phyloP scores from a whole-genome alignment of 371 early-diverging fungal species.

The Circinella minor region DNA sequence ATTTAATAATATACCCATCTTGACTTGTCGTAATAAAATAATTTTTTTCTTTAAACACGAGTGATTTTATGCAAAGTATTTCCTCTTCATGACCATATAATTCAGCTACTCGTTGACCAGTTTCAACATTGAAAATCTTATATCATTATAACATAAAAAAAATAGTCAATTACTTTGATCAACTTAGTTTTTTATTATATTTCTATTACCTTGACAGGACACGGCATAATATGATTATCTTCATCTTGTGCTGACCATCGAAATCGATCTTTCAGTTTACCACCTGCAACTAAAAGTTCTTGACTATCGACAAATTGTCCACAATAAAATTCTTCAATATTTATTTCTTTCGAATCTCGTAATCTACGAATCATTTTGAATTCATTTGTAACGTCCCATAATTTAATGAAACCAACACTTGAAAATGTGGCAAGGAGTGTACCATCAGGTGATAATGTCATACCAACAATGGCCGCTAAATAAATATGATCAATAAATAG shows the following conservation, averaged over 20 bases:
- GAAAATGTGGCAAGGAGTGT: constrained; percentile 84
- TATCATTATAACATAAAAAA: neutral
- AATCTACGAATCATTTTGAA: constrained; percentile 71
- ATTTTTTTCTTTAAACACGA: constrained; percentile 75
- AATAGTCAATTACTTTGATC: neutral
- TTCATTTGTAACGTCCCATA: constrained; percentile 81
- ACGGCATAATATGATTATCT: constrained; percentile 90
- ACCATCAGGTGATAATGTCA: constrained; percentile 83
- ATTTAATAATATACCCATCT: constrained; percentile 90
- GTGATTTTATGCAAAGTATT: constrained; percentile 78
- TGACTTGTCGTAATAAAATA: constrained; percentile 89
- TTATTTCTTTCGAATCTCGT: constrained; percentile 73
- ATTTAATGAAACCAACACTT: constrained; percentile 73
- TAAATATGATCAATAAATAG: too few species aligned
- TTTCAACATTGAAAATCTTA: constrained; percentile 76
- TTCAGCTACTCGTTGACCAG: constrained; percentile 69
- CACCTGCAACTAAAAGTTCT: constrained; percentile 37
- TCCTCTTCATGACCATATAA: constrained; percentile 89
- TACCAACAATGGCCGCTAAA: constrained; percentile 74
- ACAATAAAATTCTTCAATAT: constrained; percentile 91
- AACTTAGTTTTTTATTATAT: neutral
- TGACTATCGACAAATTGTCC: constrained; percentile 69
- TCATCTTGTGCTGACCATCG: constrained; percentile 88
- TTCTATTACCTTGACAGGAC: constrained; percentile 74
- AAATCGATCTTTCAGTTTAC: constrained; percentile 79